Base-by-base conservation (phyloP, 1,284 basidiomycete genomes). In the Thelephora terrestris region DNA sequence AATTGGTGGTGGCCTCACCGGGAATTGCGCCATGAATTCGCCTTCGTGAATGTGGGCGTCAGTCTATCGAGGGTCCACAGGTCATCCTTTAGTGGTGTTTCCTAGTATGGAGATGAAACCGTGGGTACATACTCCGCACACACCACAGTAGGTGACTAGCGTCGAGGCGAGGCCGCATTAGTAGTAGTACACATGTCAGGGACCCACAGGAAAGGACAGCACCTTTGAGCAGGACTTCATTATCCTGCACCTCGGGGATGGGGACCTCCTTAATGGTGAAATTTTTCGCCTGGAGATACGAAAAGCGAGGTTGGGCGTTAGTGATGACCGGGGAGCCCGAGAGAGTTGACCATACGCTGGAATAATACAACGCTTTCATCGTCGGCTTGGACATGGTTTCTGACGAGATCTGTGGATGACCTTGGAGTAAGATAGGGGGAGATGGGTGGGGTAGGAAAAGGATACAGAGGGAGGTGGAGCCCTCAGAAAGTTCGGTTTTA, bases 1-100 rank as follows among this genome's bases (percentile, higher is more conserved):
- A 20, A 9, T 40, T n/a, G n/a, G n/a, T n/a, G n/a, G 9, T 27
- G 25, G 29, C 27, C 73, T 46, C 58, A 80, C 79, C 47, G 85
- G 85, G 63, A 87, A 89, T 60, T 75, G 77, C 50, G 82, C 71
- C 55, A 85, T 82, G 65, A 89, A 89, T 65, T 89, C 84, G 57
- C 85, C 79, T 57, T 82, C 71, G 69, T 86, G 81, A 52, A 90
- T 79, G 61, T 89, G 86, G 16, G 75, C 75, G 60, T 89, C 85
- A 18, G 84, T 88, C 45, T 85, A 85, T 59, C 85, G 88, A 46
- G 87, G 73, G 58, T 85, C 84, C 24, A 23, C 34, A 23, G 17
- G 45, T 23, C n/a, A 27, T 16, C 34, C 12, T 23, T 5, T 38
- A 35, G 48, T 34, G 12, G 35, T 20, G 20, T 27, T 21, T 14